phyloP scores from a whole-genome alignment of 768 basidiomycete genomes.

The Serendipita sp. region DNA sequence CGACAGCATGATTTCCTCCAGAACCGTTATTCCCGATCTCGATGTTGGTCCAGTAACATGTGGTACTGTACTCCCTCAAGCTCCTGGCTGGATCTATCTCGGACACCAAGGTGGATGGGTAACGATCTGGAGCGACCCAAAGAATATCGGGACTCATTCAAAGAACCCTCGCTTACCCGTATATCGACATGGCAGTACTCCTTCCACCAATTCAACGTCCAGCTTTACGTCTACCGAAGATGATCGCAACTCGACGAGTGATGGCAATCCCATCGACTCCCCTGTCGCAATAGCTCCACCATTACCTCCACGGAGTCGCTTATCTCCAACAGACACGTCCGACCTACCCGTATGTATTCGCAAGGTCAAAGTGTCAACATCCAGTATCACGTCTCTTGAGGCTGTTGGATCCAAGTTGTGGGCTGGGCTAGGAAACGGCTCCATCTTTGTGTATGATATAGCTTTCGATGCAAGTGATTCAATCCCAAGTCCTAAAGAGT shows the following conservation, averaged over 20 bases:
- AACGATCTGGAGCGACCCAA: constrained; percentile 46
- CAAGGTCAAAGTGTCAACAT: constrained; percentile 63
- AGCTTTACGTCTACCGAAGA: not conserved
- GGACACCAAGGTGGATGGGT: constrained; percentile 88
- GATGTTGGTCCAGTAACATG: constrained; percentile 71
- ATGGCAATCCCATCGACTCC: not conserved
- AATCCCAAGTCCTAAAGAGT: not conserved
- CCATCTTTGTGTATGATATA: constrained; percentile 63
- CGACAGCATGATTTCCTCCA: constrained; percentile 9
- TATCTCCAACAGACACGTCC: constrained; percentile 2
- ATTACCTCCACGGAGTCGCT: not conserved
- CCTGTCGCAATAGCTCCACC: not conserved
- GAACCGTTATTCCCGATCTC: constrained; percentile 44
- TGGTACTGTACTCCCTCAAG: constrained; percentile 56
- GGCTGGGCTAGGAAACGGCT: constrained; percentile 74
- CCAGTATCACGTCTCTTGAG: constrained; percentile 67
- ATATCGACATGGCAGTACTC: constrained; percentile 6
- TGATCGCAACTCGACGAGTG: not conserved
- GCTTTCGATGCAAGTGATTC: not conserved
- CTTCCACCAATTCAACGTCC: constrained; percentile 6
- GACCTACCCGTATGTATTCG: constrained; percentile 47
- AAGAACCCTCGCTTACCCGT: constrained; percentile 9
- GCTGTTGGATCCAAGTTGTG: constrained; percentile 76
- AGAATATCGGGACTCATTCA: constrained; percentile 31
- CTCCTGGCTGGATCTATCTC: constrained; percentile 54